Evolutionary conservation across 1,284 basidiomycete genomes (phyloP), one percentile per base, ranked within the genome.

Genomic region (Trichosporon sp.): DNA sequence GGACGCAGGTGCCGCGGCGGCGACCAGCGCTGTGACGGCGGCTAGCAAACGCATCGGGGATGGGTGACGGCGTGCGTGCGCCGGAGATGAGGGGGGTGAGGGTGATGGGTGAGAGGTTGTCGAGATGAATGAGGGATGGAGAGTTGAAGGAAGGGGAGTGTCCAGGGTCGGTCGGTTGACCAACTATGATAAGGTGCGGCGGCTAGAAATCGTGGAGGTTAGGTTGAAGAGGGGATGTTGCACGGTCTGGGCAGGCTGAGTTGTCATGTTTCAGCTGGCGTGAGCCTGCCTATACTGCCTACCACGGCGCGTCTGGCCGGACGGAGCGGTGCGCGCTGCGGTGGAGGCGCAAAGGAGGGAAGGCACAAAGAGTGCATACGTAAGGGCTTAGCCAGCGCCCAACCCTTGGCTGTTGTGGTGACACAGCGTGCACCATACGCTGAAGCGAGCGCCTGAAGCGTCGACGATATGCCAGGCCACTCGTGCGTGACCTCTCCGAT

Each of bases 1-100:
- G 69, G 83, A 73, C 19, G 84, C 81, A 4, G 74, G 70, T 31
- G 73, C 66, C 65, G 74, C 71, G 31, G 69, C 70, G 32, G 71
- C 68, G 11, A 71, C 68, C 35, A 71, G 65, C 48, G 71, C 67
- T 69, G 67, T 38, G 65, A 74, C 21, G 35, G 68, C 40, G 35
- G 70, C 37, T 31, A 61, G 40, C 4, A 43, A 43, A 37, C 68
- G 68, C 68, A 70, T 70, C 40, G 40, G 43, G 19, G 16, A 16
- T 37, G 51, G 12, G 21, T 35, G 21, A 40, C 51, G 59, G 59
- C 59, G 59, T 37, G 59, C 59, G 59, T 63, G 59, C 59, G 59
- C 59, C 59, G 31, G 51, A 54, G 43, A 46, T 4, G 14, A n/a
- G 16, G 16, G 16, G 26, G 43, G 43, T 54, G 19, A 38, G 5